Evolutionary conservation across 371 early-diverging fungal species (phyloP).

Genomic region (Mortierella sp.): DNA sequence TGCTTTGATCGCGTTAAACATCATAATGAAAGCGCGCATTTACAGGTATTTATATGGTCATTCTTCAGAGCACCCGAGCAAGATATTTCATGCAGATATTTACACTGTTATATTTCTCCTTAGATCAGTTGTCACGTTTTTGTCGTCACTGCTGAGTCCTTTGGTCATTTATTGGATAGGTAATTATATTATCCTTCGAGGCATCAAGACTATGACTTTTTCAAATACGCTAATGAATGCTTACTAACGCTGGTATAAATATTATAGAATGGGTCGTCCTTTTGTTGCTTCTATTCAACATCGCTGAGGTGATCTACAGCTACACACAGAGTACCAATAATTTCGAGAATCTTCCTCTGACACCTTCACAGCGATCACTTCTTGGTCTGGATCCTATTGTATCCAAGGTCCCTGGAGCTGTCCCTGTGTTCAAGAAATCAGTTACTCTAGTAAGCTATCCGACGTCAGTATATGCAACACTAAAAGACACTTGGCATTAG

Average conservation of each 20-base stretch:
- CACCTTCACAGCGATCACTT: slow-evolving; percentile 41
- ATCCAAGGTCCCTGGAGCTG: slow-evolving; percentile 38
- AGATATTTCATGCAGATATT: neutral
- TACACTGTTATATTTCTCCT: neutral
- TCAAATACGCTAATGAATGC: neutral
- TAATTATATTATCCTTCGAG: neutral
- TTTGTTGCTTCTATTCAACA: slow-evolving; percentile 26
- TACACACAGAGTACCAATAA: slow-evolving; percentile 42
- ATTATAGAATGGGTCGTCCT: slow-evolving; percentile 33
- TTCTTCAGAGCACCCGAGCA: neutral
- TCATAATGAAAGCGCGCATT: slow-evolving; percentile 20
- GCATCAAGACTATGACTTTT: neutral
- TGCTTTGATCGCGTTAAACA: slow-evolving; percentile 15
- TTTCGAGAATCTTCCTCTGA: slow-evolving; percentile 49
- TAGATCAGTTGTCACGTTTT: slow-evolving; percentile 16
- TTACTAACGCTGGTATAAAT: neutral
- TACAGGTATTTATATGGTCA: slow-evolving; percentile 24
- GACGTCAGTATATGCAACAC: neutral
- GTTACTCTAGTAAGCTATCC: slow-evolving; percentile 12
- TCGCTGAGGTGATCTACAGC: slow-evolving; percentile 33
- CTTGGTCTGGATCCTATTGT: slow-evolving; percentile 48
- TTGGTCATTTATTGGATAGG: slow-evolving; percentile 36
- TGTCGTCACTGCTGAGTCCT: slow-evolving; percentile 12
- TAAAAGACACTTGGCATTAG: neutral
- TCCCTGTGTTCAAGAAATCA: slow-evolving; percentile 45